Percentiles rank a stretch among this genome's conserved stretches.
phyloP scores from a whole-genome alignment of 192 early-diverging fungal species.

The Rhizoclosmatium globosum region DNA sequence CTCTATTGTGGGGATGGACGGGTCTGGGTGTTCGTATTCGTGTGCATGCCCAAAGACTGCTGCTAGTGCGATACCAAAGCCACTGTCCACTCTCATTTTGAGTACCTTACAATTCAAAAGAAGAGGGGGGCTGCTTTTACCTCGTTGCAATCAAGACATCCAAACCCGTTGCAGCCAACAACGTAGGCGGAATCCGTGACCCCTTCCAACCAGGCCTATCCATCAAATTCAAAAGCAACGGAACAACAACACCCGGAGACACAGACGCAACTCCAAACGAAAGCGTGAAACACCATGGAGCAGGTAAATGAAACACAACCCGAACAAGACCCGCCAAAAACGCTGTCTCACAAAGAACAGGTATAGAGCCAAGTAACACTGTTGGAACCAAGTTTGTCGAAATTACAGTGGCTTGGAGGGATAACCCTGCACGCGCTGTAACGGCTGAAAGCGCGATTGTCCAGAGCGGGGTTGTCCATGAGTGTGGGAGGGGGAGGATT shows the following conservation, averaged over 20 bases:
- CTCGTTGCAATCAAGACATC: conserved; percentile 44
- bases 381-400: conserved; percentile 24
- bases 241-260: conserved; percentile 52
- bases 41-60: conserved; percentile 47
- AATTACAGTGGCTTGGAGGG: conserved; percentile 30
- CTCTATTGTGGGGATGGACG: not conserved
- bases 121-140: not conserved
- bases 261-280: conserved; percentile 50
- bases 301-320: conserved; percentile 38
- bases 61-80: conserved; percentile 48
- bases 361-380: conserved; percentile 41
- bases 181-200: conserved; percentile 42
- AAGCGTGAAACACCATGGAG: conserved; percentile 42
- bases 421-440: conserved; percentile 45
- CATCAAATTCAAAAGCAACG: conserved; percentile 42
- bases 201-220: conserved; percentile 39
- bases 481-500: conserved; percentile 44
- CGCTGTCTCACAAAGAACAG: conserved; percentile 39
- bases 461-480: conserved; percentile 51
- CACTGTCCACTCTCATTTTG: conserved; percentile 23
- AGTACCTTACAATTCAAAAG: too few relatives aligned
- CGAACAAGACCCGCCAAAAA: conserved; percentile 29
- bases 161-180: conserved; percentile 42
- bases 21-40: conserved; percentile 15
- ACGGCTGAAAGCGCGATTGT: conserved; percentile 45